A percentile compares a stretch with the other conserved stretches of the same genome.
These are phyloP conservation scores for Cladophialophora yegresii DNA, from an alignment of 2,329 filamentous ascomycete species.

Conservation along the genomic window DNA sequence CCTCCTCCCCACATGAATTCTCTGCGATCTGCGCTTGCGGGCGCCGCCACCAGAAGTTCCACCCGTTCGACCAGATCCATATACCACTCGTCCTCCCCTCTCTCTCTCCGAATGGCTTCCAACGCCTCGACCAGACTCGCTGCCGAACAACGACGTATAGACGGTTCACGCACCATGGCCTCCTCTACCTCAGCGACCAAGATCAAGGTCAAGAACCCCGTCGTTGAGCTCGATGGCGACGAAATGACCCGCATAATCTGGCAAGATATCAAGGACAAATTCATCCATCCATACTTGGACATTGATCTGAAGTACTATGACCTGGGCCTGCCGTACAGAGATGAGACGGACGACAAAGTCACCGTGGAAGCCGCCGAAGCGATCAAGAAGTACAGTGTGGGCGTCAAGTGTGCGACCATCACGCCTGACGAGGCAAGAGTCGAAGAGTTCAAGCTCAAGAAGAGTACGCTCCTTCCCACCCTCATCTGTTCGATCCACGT, in stretches of 20 bases:
- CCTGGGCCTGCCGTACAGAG: constrained; percentile 87
- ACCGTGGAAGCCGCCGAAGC: constrained; percentile 93
- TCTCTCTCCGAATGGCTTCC: constrained; percentile 25
- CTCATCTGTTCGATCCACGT: constrained; percentile 4
- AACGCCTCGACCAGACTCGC: constrained; percentile 30
- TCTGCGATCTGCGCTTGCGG: constrained; percentile 29
- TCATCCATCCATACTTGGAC: constrained; percentile 70
- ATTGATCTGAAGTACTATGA: constrained; percentile 99
- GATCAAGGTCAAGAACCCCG: constrained; percentile 99
- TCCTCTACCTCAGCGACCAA: constrained; percentile 60
- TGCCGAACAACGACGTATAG: constrained; percentile 31
- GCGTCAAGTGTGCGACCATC: constrained; percentile 99
- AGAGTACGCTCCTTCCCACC: constrained; percentile 64
- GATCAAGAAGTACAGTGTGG: constrained; percentile 98
- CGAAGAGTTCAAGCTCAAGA: constrained; percentile 97
- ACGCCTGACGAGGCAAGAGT: constrained; percentile 96
- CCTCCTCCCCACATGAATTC: constrained; percentile 24
- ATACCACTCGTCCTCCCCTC: constrained; percentile 20
- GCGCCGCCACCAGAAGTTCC: constrained; percentile 27
- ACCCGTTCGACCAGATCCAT: constrained; percentile 7
- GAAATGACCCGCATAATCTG: constrained; percentile 99
- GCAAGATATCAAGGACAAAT: constrained; percentile 97
- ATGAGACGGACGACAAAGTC: constrained; percentile 94
- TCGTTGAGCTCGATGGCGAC: constrained; percentile 93
- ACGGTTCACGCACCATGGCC: constrained; percentile 47